Conservation (phyloP, 2,329 filamentous ascomycete species). For the Fusarium solani-melongenae region DNA sequence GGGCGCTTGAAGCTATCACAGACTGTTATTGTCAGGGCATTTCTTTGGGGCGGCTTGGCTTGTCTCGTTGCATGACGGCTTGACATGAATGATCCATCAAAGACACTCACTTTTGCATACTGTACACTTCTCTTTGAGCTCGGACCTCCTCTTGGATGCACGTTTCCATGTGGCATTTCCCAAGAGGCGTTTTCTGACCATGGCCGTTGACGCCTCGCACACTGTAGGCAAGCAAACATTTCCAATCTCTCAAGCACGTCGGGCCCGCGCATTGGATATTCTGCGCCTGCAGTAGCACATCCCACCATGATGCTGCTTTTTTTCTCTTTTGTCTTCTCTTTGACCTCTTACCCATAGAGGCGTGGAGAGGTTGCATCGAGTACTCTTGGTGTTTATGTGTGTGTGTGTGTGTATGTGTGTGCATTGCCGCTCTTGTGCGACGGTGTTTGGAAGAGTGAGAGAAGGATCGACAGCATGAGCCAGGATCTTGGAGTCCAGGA, state of each 20-base stretch:
- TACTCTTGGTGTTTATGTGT: background rate
- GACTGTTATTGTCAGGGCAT: conserved; percentile 1
- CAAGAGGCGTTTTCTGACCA: conserved; percentile 9
- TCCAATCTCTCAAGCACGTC: conserved; percentile 3
- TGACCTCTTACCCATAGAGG: background rate
- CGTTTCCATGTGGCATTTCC: conserved; percentile 25
- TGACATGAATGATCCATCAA: background rate
- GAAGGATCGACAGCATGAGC: background rate
- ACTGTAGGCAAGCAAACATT: conserved; percentile 37
- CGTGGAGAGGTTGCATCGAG: background rate
- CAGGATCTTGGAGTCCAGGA: background rate
- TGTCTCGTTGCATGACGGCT: background rate
- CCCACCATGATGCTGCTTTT: conserved; percentile 9
- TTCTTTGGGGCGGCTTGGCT: background rate
- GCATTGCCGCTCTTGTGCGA: conserved; percentile 13
- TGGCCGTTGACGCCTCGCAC: conserved; percentile 27
- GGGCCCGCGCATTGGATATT: conserved; percentile 21
- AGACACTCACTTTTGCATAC: background rate
- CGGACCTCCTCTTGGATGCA: conserved; percentile 21
- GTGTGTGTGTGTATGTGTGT: background rate
- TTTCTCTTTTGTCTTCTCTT: background rate
- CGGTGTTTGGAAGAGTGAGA: background rate
- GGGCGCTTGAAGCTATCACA: conserved; percentile 3
- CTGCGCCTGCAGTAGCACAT: conserved; percentile 18
- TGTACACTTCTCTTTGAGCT: conserved; percentile 13